Base-by-base conservation (phyloP, 176 grass and related monocot species). In the Oryza meridionalis region DNA sequence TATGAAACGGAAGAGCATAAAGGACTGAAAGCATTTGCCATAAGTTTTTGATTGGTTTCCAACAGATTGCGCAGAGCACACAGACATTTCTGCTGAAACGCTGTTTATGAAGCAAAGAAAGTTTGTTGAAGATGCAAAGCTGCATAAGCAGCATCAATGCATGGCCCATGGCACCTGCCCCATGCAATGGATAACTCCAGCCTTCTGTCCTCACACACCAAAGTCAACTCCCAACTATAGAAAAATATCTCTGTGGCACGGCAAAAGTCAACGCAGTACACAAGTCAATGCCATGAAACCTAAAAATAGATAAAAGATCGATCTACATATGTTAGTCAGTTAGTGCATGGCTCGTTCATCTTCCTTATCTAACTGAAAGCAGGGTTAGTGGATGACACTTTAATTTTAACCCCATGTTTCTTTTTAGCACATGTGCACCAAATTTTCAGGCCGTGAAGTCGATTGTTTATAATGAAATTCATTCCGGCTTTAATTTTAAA, bases 251-350 rank as follows among this genome's bases (percentile, higher is more conserved):
- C 17, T 44, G 70, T 32, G 70, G 8, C 32, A 67, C 16, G 9
- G 21, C 22, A 80, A 22, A 75, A 81, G 84, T 75, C 85, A 87
- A 76, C 76, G 63, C 25, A 11, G 6, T 15, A 21, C 85, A n/a
- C 47, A 53, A 40, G 58, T 69, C 31, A 21, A 70, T 55, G 46
- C 6, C 46, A 58, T 11, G 19, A 5, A 49, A 12, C 50, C 17
- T 59, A 5, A 44, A 8, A 4, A 68, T 68, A 22, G 22, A 86
- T 14, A 11, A 25, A 25, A 59, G 53, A n/a, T 59, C 50, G 53
- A n/a, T 59, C 50, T 7, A 7, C 16, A 6, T 55, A 55, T 5
- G 51, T 49, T 49, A 49, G 46, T 49, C 46, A 10, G 42, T 49
- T 14, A 55, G 51, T 55, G 51, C 51, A 55, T 55, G 16, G 51